Conservation (phyloP, 202 grass and related monocot species). For the Miscanthus sacchariflorus region DNA sequence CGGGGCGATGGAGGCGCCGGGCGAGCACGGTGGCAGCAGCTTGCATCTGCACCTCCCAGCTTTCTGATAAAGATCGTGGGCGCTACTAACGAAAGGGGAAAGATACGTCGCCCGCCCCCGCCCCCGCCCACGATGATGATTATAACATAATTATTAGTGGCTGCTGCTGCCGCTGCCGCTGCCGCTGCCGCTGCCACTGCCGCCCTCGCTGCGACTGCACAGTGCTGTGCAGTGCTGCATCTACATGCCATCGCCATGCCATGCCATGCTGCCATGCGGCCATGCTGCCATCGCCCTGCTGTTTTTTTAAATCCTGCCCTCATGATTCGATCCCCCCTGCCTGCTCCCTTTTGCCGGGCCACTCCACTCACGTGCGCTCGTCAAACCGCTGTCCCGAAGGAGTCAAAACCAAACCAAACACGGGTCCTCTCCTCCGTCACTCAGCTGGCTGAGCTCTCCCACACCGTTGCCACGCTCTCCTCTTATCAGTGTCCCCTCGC, state of each 20-base stretch:
- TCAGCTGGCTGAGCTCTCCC: not conserved
- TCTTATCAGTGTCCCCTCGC: not conserved
- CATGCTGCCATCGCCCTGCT: not conserved
- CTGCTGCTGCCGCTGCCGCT: conserved; percentile 37
- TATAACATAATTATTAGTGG: conserved; percentile 66
- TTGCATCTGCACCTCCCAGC: conserved; percentile 32
- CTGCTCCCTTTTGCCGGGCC: conserved; percentile 58
- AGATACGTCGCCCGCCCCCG: conserved; percentile 46
- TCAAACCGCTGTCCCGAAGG: conserved; percentile 44
- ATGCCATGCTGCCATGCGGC: conserved; percentile 4
- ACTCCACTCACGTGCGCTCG: conserved; percentile 63
- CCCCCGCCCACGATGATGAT: conserved; percentile 58
- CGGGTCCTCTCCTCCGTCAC: too few species aligned
- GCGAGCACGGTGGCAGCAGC: not conserved
- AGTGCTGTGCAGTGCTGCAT: not conserved
- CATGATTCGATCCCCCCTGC: conserved; percentile 54
- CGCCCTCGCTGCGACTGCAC: not conserved
- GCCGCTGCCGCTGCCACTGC: not conserved
- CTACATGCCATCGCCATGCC: not conserved
- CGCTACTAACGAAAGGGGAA: conserved; percentile 58
- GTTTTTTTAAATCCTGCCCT: conserved; percentile 47
- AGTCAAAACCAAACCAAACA: conserved; percentile 43
- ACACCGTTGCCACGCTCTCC: not conserved
- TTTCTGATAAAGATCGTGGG: conserved; percentile 57
- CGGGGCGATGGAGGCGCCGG: not conserved